Percentiles rank a stretch among this genome's conserved stretches.
Evolutionary conservation across 23 red algal species (phyloP).

Genomic region (Gracilariopsis chorda): DNA sequence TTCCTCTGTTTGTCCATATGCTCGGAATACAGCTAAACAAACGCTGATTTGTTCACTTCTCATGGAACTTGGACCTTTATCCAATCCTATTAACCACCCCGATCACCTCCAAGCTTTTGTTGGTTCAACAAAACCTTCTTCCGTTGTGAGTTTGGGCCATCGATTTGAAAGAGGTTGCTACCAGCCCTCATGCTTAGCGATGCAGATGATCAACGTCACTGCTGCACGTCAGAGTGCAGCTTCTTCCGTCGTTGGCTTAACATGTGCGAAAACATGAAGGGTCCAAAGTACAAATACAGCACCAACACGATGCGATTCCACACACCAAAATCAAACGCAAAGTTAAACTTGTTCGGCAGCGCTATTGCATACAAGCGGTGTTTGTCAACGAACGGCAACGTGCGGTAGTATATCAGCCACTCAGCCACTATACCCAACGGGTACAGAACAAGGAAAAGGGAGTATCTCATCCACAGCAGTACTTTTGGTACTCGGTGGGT

Average conservation of each 20-base stretch:
- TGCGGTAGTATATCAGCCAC: constrained; percentile 52
- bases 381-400: constrained; percentile 34
- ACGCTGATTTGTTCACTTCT: no score
- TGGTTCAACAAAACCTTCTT: no score
- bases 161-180: no score
- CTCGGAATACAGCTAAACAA: no score
- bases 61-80: no score
- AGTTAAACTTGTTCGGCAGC: constrained; percentile 60
- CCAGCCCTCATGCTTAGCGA: no score
- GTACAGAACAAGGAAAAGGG: constrained; percentile 57
- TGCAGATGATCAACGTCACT: no score
- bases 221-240: constrained; percentile 9
- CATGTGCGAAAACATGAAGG: constrained; percentile 67
- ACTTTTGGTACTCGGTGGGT: not conserved
- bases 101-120: no score
- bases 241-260: constrained; percentile 55
- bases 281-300: constrained; percentile 53
- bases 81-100: no score
- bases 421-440: constrained; percentile 58
- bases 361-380: constrained; percentile 4
- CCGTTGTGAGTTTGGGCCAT: no score
- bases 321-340: constrained; percentile 69
- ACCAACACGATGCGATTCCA: constrained; percentile 61
- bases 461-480: constrained; percentile 49
- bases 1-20: no score